Conservation (phyloP, 768 basidiomycete genomes). For the Tephrocybe rancida region DNA sequence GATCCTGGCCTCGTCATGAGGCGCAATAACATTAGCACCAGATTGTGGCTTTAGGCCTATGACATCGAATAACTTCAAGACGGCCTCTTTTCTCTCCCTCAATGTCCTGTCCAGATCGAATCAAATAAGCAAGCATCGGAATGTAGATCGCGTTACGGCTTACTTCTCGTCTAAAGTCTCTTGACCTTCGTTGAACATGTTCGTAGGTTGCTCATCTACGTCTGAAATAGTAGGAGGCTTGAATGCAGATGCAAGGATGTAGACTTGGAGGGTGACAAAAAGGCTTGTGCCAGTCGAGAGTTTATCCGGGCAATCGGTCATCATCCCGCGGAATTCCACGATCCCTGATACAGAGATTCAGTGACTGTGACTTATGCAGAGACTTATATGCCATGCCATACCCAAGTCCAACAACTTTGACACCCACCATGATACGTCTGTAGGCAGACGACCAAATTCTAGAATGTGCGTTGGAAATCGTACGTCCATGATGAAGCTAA, state of each 20-base stretch:
- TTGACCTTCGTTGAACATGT: constrained; percentile 71
- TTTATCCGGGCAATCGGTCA: constrained; percentile 76
- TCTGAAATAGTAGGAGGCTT: constrained; percentile 40
- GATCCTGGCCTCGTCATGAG: constrained; percentile 33
- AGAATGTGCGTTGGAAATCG: not conserved
- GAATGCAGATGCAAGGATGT: constrained; percentile 72
- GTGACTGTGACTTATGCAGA: not conserved
- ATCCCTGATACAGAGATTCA: constrained; percentile 42
- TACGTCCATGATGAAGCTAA: no score
- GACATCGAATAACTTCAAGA: constrained; percentile 72
- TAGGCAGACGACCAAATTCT: constrained; percentile 82
- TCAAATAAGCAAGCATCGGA: no score
- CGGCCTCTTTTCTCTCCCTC: constrained; percentile 76
- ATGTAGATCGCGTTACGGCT: not conserved
- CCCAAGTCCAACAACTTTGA: constrained; percentile 74
- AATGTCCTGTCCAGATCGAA: constrained; percentile 41
- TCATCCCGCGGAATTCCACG: constrained; percentile 67
- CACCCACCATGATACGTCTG: constrained; percentile 72
- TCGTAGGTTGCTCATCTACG: constrained; percentile 29
- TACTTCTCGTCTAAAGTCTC: constrained; percentile 80
- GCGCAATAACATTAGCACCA: constrained; percentile 38
- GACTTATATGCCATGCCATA: constrained; percentile 32
- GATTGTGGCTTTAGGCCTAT: constrained; percentile 69
- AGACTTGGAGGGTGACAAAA: constrained; percentile 75
- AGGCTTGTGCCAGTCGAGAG: constrained; percentile 78